phyloP scores from a whole-genome alignment of 2,329 filamentous ascomycete genomes.

The Metarhizium sp. region DNA sequence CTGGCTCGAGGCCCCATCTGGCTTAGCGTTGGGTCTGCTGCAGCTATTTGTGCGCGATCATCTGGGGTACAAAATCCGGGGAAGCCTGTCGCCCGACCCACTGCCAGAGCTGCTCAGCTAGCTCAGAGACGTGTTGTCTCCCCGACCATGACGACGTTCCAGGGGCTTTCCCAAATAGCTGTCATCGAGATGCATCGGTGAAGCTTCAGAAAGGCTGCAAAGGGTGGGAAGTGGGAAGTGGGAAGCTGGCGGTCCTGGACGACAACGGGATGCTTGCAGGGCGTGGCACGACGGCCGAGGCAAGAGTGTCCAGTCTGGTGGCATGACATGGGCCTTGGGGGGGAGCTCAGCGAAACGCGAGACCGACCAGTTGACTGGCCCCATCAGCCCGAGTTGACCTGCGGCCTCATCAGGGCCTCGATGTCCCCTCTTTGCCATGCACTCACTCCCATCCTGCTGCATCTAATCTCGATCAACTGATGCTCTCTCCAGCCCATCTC shows the following conservation, averaged over 20 bases:
- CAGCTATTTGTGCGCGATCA: constrained; percentile 9
- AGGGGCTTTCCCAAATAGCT: background rate
- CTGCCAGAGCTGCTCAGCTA: constrained; percentile 1
- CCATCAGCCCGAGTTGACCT: too few relatives aligned
- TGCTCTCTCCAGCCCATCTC: too few relatives aligned
- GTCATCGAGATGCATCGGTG: background rate
- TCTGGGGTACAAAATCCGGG: constrained; percentile 16
- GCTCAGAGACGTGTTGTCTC: background rate
- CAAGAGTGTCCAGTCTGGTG: too few relatives aligned
- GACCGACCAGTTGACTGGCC: too few relatives aligned
- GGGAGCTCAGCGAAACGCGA: background rate
- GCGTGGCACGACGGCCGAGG: background rate
- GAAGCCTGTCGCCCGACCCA: constrained; percentile 15
- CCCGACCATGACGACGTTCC: background rate
- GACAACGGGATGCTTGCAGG: background rate
- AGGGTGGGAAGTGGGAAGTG: background rate
- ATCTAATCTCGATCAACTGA: background rate
- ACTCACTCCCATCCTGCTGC: background rate
- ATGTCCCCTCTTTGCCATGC: background rate
- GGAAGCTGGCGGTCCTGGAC: background rate
- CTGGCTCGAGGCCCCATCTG: background rate
- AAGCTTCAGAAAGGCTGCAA: background rate
- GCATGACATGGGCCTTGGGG: background rate
- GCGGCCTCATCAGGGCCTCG: background rate
- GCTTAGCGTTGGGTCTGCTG: constrained; percentile 5